Conservation (phyloP, 768 basidiomycete genomes). For the Lanmaoa rubissima region DNA sequence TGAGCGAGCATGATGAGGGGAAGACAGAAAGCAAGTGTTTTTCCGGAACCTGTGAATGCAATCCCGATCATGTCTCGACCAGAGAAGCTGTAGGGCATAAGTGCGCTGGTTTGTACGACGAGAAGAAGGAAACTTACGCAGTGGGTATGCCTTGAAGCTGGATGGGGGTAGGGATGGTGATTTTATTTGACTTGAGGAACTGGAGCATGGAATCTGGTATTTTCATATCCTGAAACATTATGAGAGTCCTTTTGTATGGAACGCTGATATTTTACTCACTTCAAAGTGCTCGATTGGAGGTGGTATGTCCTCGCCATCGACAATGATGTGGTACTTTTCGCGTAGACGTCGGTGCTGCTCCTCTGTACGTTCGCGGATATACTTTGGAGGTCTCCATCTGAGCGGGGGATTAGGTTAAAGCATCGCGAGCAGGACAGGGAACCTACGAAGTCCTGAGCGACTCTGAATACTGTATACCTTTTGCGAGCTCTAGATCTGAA, state of each 20-base stretch:
- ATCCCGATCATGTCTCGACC: constrained; percentile 99
- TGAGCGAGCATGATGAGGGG: constrained; percentile 95
- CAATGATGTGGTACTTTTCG: constrained; percentile 90
- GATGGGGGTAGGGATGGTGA: constrained; percentile 88
- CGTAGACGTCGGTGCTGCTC: constrained; percentile 74
- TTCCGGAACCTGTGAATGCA: constrained; percentile 98
- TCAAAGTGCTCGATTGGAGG: constrained; percentile 90
- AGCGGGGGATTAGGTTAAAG: not conserved
- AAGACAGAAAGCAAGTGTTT: constrained; percentile 98
- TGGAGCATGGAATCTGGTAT: constrained; percentile 85
- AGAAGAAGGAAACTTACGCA: constrained; percentile 55
- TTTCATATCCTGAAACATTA: constrained; percentile 84
- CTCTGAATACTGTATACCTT: constrained; percentile 90
- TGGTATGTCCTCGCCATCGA: constrained; percentile 92
- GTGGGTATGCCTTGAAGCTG: constrained; percentile 96
- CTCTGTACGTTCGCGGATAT: constrained; percentile 66
- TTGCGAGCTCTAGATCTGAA: constrained; percentile 88
- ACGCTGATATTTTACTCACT: constrained; percentile 37
- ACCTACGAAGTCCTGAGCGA: constrained; percentile 76
- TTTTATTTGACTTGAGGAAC: constrained; percentile 82
- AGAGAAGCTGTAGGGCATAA: constrained; percentile 60
- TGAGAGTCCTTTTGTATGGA: constrained; percentile 7
- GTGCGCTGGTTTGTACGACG: not conserved
- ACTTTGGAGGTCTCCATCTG: constrained; percentile 88
- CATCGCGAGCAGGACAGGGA: not conserved